A percentile compares a stretch with the other conserved stretches of the same genome.
Conservation (phyloP, 164 flowering plant genomes). For the Amborella trichopoda region DNA sequence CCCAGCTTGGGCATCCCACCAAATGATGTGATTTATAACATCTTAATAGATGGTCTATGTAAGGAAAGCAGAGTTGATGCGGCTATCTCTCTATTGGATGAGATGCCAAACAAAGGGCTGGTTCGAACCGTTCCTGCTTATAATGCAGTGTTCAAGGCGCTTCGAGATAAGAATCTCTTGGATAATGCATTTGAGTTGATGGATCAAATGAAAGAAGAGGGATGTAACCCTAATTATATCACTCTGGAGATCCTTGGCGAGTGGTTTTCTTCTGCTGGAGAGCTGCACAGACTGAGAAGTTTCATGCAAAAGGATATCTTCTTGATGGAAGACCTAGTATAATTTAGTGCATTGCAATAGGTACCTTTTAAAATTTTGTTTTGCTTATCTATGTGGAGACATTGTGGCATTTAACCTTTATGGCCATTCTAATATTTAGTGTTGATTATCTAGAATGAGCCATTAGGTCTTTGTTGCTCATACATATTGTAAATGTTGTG, state of each 20-base stretch:
- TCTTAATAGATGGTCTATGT: slow-evolving; percentile 52
- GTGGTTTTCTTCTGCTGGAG: slow-evolving; percentile 68
- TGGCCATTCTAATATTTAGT: no score
- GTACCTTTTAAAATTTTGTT: no score
- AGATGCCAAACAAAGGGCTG: slow-evolving; percentile 46
- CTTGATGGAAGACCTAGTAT: no score
- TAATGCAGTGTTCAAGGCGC: slow-evolving; percentile 67
- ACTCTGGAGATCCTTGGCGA: slow-evolving; percentile 69
- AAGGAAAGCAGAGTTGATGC: slow-evolving; percentile 29
- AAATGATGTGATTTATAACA: slow-evolving; percentile 64
- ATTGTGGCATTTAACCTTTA: no score
- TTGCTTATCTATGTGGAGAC: no score
- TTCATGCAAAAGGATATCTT: slow-evolving; percentile 49
- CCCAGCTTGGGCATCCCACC: slow-evolving; percentile 29
- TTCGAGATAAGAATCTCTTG: slow-evolving; percentile 33
- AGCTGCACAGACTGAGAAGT: slow-evolving; percentile 30
- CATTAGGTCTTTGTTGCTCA: no score
- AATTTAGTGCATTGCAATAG: no score
- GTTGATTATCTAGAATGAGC: no score
- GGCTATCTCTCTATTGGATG: slow-evolving; percentile 54
- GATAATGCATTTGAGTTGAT: slow-evolving; percentile 50
- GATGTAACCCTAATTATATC: slow-evolving; percentile 61
- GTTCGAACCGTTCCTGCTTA: slow-evolving; percentile 39
- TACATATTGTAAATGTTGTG: no score
- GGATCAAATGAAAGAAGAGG: slow-evolving; percentile 60